phyloP scores from a whole-genome alignment of 176 grass and related monocot species.

The Oryza meridionalis region DNA sequence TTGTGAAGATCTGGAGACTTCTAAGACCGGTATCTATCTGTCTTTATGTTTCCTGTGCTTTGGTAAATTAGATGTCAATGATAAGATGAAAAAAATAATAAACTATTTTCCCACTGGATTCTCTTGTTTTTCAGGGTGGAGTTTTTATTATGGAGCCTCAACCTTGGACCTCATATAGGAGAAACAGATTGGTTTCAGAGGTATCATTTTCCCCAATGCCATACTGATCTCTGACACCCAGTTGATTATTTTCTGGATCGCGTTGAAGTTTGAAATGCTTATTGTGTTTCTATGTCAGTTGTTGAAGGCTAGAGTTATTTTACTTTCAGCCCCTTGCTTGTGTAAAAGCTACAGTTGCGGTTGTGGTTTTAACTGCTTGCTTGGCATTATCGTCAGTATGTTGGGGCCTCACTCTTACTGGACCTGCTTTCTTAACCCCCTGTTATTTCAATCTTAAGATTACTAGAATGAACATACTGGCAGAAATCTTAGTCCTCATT shows the following conservation, averaged over 20 bases:
- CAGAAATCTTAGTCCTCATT: neutral
- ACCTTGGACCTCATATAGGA: slow-evolving; percentile 92
- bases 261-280: neutral
- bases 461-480: neutral
- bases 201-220: slow-evolving; percentile 45
- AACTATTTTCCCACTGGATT: neutral
- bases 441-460: neutral
- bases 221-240: neutral
- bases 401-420: neutral
- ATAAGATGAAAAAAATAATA: slow-evolving; percentile 1
- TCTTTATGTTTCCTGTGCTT: slow-evolving; percentile 26
- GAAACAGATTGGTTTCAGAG: slow-evolving; percentile 73
- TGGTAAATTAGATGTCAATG: neutral
- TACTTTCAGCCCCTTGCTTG: neutral
- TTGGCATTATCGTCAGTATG: neutral
- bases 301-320: neutral
- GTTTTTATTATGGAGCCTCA: slow-evolving; percentile 91
- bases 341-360: neutral
- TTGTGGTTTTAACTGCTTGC: slow-evolving; percentile 9
- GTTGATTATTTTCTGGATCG: neutral
- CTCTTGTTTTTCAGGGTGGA: slow-evolving; percentile 68
- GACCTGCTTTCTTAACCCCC: slow-evolving; percentile 1
- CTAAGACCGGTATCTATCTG: slow-evolving; percentile 70
- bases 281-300: neutral
- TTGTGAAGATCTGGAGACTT: slow-evolving; percentile 91